Conservation (phyloP, 164 flowering plant genomes). For the Taxillus chinensis region DNA sequence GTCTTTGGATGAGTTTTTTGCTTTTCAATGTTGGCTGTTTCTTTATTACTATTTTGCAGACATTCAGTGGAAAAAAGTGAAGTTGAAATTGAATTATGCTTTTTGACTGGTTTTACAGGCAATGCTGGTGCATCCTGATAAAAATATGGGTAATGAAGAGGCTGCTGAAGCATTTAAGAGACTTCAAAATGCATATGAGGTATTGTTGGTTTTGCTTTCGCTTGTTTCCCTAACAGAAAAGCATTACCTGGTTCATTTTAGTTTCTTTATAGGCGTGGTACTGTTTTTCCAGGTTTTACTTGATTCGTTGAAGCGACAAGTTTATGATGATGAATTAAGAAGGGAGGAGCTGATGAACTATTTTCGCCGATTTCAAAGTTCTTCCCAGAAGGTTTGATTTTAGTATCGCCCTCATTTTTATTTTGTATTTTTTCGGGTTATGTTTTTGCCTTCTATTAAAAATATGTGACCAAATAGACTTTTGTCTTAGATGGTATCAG, state of each 20-base stretch:
- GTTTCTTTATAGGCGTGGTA: not conserved
- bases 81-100: slow-evolving; percentile 3
- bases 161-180: slow-evolving; percentile 99
- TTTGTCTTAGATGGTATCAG: no score
- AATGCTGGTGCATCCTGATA: slow-evolving; percentile 99
- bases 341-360: slow-evolving; percentile 79
- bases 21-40: not conserved
- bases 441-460: no score
- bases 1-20: not conserved
- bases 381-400: slow-evolving; percentile 50
- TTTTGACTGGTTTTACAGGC: slow-evolving; percentile 42
- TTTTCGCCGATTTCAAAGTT: slow-evolving; percentile 57
- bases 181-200: slow-evolving; percentile 99
- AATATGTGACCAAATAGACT: no score
- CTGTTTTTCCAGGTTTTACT: slow-evolving; percentile 50
- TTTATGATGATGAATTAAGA: slow-evolving; percentile 87
- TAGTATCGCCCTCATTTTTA: not conserved
- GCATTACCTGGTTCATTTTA: not conserved
- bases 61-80: not conserved
- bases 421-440: not conserved
- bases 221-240: not conserved
- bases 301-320: slow-evolving; percentile 73
- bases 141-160: slow-evolving; percentile 95
- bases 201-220: slow-evolving; percentile 13
- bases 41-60: not conserved